phyloP scores from a whole-genome alignment of 306 rosid genomes.

The Dalbergia cultrata region DNA sequence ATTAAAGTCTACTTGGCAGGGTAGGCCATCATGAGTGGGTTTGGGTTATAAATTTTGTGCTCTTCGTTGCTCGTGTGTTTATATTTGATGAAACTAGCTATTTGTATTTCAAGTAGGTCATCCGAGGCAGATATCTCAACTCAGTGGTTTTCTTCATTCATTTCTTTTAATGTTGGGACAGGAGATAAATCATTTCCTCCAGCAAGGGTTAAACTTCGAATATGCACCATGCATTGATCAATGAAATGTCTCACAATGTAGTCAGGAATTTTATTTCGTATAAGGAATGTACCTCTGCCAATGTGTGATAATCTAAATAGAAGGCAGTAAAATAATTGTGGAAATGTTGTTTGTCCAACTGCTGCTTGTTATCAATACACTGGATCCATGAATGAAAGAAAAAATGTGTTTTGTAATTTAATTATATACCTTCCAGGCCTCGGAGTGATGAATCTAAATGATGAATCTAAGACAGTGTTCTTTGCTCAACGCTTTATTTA shows the following conservation, averaged over 20 bases:
- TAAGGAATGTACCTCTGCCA: conserved; percentile 23
- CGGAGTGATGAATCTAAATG: conserved; percentile 12
- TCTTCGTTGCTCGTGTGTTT: conserved; percentile 17
- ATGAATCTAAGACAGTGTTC: background rate
- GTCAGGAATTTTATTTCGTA: background rate
- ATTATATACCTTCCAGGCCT: background rate
- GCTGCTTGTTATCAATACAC: background rate
- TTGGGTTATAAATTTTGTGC: background rate
- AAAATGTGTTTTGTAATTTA: background rate
- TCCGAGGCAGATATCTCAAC: conserved; percentile 1
- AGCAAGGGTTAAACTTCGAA: conserved; percentile 26
- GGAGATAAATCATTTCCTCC: conserved; percentile 19
- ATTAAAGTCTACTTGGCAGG: conserved; percentile 55
- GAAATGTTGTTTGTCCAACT: background rate
- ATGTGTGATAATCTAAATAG: conserved; percentile 6
- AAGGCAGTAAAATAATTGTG: conserved; percentile 11
- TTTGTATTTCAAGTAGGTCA: background rate
- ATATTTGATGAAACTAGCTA: conserved; percentile 30
- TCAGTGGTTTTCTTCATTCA: background rate
- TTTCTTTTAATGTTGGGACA: background rate
- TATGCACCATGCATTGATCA: conserved; percentile 15
- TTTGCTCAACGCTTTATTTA: background rate
- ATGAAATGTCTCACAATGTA: conserved; percentile 24
- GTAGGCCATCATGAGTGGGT: conserved; percentile 32
- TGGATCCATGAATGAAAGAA: background rate